phyloP scores from a whole-genome alignment of 1,284 basidiomycete genomes.

The Rhodotorula mucilaginosa region DNA sequence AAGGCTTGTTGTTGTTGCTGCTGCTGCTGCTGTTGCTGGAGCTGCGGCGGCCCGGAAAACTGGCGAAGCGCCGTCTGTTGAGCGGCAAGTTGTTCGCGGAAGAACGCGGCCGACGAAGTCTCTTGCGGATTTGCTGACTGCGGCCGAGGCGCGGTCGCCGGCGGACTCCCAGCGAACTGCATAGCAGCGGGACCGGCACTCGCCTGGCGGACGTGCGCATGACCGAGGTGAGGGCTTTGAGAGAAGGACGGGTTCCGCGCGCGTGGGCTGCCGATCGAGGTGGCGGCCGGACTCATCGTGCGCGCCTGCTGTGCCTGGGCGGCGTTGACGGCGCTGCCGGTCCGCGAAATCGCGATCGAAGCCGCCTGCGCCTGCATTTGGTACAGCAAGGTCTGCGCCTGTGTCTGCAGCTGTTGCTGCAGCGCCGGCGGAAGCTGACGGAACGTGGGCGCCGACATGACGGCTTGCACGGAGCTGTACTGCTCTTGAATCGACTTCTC shows the following conservation, averaged over 20 bases:
- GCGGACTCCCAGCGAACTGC: slow-evolving; percentile 28
- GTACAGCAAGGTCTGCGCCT: slow-evolving; percentile 24
- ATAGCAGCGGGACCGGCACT: slow-evolving; percentile 8
- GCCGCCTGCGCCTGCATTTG: slow-evolving; percentile 33
- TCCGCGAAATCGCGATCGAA: slow-evolving; percentile 1
- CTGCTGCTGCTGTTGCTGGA: slow-evolving; percentile 1
- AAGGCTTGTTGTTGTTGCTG: background rate
- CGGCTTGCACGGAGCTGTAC: slow-evolving; percentile 25
- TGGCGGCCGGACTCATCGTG: slow-evolving; percentile 3
- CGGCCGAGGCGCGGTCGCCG: slow-evolving; percentile 7
- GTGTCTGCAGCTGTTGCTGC: slow-evolving; percentile 27
- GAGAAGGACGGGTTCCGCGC: slow-evolving; percentile 7
- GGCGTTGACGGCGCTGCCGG: background rate
- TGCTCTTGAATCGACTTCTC: slow-evolving; percentile 16
- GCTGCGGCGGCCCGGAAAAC: background rate
- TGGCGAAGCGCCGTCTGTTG: slow-evolving; percentile 1
- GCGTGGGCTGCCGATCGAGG: background rate
- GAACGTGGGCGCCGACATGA: slow-evolving; percentile 32
- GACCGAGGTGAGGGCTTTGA: slow-evolving; percentile 26
- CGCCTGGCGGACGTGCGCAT: slow-evolving; percentile 17
- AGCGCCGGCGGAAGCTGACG: slow-evolving; percentile 23
- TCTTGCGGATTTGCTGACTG: slow-evolving; percentile 10
- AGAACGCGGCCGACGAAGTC: slow-evolving; percentile 19
- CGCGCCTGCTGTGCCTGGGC: background rate
- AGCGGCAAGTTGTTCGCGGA: slow-evolving; percentile 28